phyloP scores from a whole-genome alignment of 164 flowering plant genomes.

The Houttuynia cordata region DNA sequence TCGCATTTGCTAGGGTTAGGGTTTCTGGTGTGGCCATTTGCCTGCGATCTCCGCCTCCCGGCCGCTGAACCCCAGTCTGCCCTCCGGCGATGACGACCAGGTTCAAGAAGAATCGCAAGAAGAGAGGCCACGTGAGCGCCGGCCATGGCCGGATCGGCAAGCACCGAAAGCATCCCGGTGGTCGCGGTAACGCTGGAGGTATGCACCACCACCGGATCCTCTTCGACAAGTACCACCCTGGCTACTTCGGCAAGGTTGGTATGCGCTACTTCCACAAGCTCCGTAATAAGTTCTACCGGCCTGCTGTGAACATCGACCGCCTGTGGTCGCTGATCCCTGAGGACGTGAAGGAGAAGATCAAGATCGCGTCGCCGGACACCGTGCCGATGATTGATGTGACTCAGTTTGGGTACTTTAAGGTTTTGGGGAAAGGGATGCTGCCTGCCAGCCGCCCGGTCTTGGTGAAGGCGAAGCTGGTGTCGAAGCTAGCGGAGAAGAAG shows the following conservation, averaged over 20 bases:
- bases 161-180: slow-evolving; percentile 80
- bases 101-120: slow-evolving; percentile 70
- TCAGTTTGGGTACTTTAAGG: slow-evolving; percentile 64
- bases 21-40: background rate
- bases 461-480: slow-evolving; percentile 35
- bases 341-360: slow-evolving; percentile 37
- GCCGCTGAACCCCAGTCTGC: no score
- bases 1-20: background rate
- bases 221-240: slow-evolving; percentile 81
- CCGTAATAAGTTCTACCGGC: slow-evolving; percentile 57
- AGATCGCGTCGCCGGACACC: slow-evolving; percentile 18
- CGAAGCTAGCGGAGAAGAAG: slow-evolving; percentile 12
- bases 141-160: slow-evolving; percentile 73
- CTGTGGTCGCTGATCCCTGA: slow-evolving; percentile 61
- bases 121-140: slow-evolving; percentile 73
- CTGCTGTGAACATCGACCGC: slow-evolving; percentile 59
- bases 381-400: slow-evolving; percentile 55
- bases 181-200: slow-evolving; percentile 75
- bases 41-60: no score
- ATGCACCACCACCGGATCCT: slow-evolving; percentile 76
- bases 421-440: slow-evolving; percentile 51
- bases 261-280: slow-evolving; percentile 71
- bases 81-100: slow-evolving; percentile 42
- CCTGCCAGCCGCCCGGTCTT: slow-evolving; percentile 46
- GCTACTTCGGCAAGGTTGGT: slow-evolving; percentile 72